phyloP scores from a whole-genome alignment of 805 yeast species.

The Phaffomyces opuntiae region DNA sequence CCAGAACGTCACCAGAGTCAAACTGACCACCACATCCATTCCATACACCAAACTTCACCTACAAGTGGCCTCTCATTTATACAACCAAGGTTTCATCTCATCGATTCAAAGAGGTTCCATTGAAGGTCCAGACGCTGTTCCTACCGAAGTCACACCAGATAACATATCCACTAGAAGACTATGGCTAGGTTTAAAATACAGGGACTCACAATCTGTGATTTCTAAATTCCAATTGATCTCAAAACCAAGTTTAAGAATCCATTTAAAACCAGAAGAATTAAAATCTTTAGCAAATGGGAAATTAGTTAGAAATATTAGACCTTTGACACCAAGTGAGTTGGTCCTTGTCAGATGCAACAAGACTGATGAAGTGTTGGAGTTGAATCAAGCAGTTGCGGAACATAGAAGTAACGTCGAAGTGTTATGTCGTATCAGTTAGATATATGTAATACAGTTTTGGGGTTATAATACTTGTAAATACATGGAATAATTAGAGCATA shows the following conservation, averaged over 20 bases:
- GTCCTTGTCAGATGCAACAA: conserved; percentile 53
- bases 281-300: conserved; percentile 70
- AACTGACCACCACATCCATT: conserved; percentile 64
- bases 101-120: conserved; percentile 80
- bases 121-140: conserved; percentile 72
- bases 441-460: not conserved
- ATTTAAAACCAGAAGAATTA: conserved; percentile 56
- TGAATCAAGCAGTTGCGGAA: conserved; percentile 80
- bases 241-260: conserved; percentile 76
- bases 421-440: conserved; percentile 63
- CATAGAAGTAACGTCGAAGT: conserved; percentile 63
- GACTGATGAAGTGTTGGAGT: conserved; percentile 50
- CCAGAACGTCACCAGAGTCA: conserved; percentile 78
- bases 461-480: conserved; percentile 3
- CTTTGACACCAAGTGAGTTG: conserved; percentile 85
- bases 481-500: not conserved
- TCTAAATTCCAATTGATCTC: conserved; percentile 66
- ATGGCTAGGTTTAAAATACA: conserved; percentile 89
- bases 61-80: conserved; percentile 75
- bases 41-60: conserved; percentile 81
- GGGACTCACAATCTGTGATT: conserved; percentile 64
- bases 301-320: conserved; percentile 66
- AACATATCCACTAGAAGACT: conserved; percentile 79
- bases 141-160: conserved; percentile 77
- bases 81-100: conserved; percentile 85